Base-by-base conservation (phyloP, 2,329 filamentous ascomycete genomes). In the Colletotrichum cuscutae region DNA sequence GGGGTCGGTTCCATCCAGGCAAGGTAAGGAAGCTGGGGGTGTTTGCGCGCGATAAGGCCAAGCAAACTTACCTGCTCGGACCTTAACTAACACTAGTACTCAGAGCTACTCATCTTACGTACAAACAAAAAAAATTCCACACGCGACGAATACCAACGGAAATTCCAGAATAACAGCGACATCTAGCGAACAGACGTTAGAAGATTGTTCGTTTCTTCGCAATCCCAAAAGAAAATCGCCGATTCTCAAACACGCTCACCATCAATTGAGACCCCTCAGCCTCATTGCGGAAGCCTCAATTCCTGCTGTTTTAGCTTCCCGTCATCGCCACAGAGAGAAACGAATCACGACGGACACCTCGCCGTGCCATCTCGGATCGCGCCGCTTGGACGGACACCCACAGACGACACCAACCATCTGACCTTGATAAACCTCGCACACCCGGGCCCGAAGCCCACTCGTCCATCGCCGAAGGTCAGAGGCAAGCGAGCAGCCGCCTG, bases 261-360 rank as follows among this genome's bases (percentile, higher is more conserved):
- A 13, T 60, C 46, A 60, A 73, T 73, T 73, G 66, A 73, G 66
- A 70, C 66, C 60, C 28, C 71, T 65, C 60, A 73, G 71, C 71
- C 71, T 73, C 71, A 61, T 22, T 71, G 56, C 37, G 11, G 30
- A 28, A 53, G 61, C 42, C 60, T 54, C 30, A 37, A 35, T 56
- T 59, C 28, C 37, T 60, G n/a, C 54, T 70, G 70, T 73, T 65
- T 70, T 58, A 53, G 22, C 60, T 35, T 65, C 54, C 54, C 56
- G 70, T 66, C 70, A 73, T 54, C 65, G 71, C 60, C 71, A 69
- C 66, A 6, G 49, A 42, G 56, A 53, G 37, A 60, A 65, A 42
- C 15, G 32, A 22, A 24, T n/a, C 65, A 59, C 63, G 54, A 56
- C 65, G 59, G 68, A 69, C 53, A 52, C 56, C 30, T 56, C 42